Evolutionary conservation across 2,329 filamentous ascomycete species (phyloP).

Genomic region (Xylogone sp.): DNA sequence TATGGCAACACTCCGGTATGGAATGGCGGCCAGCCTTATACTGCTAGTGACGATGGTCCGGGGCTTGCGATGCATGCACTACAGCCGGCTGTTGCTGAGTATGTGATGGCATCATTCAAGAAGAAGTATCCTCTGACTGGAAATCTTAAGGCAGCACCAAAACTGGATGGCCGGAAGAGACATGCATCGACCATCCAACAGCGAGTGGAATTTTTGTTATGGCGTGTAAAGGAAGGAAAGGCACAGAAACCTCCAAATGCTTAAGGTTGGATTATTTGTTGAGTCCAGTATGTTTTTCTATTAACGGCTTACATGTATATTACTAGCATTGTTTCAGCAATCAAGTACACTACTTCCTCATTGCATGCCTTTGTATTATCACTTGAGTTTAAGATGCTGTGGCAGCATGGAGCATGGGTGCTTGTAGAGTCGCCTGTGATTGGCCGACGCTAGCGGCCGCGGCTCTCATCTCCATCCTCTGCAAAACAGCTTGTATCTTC

Average conservation of each 20-base stretch:
- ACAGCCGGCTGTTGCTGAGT: constrained; percentile 16
- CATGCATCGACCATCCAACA: constrained; percentile 22
- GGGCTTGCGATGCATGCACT: constrained; percentile 19
- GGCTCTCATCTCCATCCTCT: too few relatives aligned
- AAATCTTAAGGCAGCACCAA: constrained; percentile 6
- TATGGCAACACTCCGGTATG: background rate
- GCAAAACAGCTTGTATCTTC: too few relatives aligned
- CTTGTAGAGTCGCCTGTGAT: too few relatives aligned
- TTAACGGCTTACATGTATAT: too few relatives aligned
- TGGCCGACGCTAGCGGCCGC: too few relatives aligned
- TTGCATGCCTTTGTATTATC: too few relatives aligned
- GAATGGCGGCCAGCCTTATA: too few relatives aligned
- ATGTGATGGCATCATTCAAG: constrained; percentile 19
- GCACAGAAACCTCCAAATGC: background rate
- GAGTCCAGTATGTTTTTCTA: too few relatives aligned
- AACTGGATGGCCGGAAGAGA: constrained; percentile 7
- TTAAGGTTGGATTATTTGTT: background rate
- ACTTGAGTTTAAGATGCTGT: too few relatives aligned
- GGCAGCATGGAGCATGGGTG: too few relatives aligned
- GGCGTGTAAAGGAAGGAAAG: constrained; percentile 19
- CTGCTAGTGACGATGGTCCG: constrained; percentile 13
- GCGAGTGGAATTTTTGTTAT: constrained; percentile 19
- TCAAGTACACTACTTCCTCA: too few relatives aligned
- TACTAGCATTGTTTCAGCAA: too few relatives aligned
- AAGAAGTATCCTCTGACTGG: constrained; percentile 29